Percentiles rank a stretch among this genome's conserved stretches.
phyloP scores from a whole-genome alignment of 2,329 filamentous ascomycete genomes.

The Huntiella abstrusa region DNA sequence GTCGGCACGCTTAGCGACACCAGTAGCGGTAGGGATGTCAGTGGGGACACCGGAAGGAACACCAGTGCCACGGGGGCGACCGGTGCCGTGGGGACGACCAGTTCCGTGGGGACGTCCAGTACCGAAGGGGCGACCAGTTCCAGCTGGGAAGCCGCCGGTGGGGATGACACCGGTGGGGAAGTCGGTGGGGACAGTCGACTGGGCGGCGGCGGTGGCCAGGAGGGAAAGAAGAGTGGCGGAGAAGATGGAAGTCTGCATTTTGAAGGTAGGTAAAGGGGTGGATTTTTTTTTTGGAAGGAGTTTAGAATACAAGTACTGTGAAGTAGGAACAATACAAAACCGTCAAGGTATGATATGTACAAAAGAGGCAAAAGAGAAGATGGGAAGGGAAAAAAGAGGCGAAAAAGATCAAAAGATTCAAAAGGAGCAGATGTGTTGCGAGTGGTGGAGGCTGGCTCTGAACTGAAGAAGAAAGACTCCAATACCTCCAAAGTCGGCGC shows the following conservation, averaged over 20 bases:
- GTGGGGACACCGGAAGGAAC: background rate
- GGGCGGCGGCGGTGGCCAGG: slow-evolving; percentile 4
- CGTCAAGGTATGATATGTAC: background rate
- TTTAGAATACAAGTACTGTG: background rate
- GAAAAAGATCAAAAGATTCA: slow-evolving; percentile 6
- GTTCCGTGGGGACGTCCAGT: slow-evolving; percentile 3
- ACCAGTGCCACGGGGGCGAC: background rate
- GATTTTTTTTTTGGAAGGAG: background rate
- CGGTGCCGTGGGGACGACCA: background rate
- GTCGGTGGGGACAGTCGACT: slow-evolving; percentile 6
- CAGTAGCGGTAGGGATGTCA: background rate
- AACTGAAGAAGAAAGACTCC: slow-evolving; percentile 5
- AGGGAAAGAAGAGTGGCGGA: slow-evolving; percentile 7
- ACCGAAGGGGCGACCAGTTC: slow-evolving; percentile 1
- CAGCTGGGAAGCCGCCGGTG: background rate
- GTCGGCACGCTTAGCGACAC: background rate
- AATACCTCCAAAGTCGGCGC: background rate
- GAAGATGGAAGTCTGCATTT: slow-evolving; percentile 6
- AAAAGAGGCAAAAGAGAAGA: slow-evolving; percentile 2
- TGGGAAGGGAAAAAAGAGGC: slow-evolving; percentile 5
- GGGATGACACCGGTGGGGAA: background rate
- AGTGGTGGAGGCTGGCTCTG: slow-evolving; percentile 8
- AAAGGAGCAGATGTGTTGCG: background rate
- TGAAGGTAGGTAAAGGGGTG: background rate
- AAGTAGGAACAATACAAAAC: background rate